These are phyloP conservation scores for Elongisporangium anandrum DNA, from an alignment of 352 stramenopile genomes.

Conservation along the genomic window DNA sequence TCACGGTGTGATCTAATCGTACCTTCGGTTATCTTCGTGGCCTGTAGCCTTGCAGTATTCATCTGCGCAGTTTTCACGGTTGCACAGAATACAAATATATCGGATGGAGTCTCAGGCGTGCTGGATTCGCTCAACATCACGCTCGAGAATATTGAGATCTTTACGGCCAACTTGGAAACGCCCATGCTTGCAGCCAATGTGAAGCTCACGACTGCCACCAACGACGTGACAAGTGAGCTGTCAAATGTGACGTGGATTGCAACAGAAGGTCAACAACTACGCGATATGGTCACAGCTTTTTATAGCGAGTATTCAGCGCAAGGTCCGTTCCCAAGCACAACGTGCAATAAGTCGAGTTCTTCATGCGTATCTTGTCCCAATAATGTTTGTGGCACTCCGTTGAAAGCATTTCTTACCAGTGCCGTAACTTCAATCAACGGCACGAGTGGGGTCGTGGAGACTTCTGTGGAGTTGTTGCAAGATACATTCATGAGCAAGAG, in stretches of 20 bases:
- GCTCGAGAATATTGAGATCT: slow-evolving; percentile 75
- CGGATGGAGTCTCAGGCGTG: slow-evolving; percentile 51
- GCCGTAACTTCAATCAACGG: slow-evolving; percentile 11
- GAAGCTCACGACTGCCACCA: slow-evolving; percentile 38
- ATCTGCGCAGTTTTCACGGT: slow-evolving; percentile 74
- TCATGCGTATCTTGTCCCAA: slow-evolving; percentile 57
- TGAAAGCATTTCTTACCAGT: slow-evolving; percentile 37
- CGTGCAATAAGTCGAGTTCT: slow-evolving; percentile 31
- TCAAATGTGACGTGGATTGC: slow-evolving; percentile 51
- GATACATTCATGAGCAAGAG: slow-evolving; percentile 39
- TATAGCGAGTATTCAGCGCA: slow-evolving; percentile 44
- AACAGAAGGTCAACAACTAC: slow-evolving; percentile 38
- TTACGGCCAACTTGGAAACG: slow-evolving; percentile 51
- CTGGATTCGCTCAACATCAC: slow-evolving; percentile 66
- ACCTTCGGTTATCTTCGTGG: slow-evolving; percentile 52
- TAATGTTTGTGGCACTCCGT: slow-evolving; percentile 39
- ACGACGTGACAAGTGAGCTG: slow-evolving; percentile 30
- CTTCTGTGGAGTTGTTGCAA: slow-evolving; percentile 24
- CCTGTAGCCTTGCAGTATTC: slow-evolving; percentile 70
- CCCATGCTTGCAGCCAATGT: slow-evolving; percentile 37
- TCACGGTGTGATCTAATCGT: slow-evolving; percentile 73
- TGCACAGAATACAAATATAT: slow-evolving; percentile 80
- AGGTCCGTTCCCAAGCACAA: slow-evolving; percentile 45
- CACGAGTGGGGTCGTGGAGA: slow-evolving; percentile 22
- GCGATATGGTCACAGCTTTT: slow-evolving; percentile 60